These are phyloP conservation scores for Solanum pimpinellifolium DNA, from an alignment of 257 asterid species.

Conservation along the genomic window DNA sequence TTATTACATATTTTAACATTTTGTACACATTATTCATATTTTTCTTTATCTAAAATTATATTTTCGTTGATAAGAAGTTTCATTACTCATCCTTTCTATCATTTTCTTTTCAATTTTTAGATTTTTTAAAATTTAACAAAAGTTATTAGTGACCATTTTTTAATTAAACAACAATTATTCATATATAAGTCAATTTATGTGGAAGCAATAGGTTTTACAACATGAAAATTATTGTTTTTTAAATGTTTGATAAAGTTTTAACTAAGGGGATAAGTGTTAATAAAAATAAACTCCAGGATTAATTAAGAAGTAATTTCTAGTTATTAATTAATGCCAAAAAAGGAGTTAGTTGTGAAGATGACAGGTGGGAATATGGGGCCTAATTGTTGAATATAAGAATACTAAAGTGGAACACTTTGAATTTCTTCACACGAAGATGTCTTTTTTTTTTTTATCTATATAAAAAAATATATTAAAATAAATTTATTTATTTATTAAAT, in stretches of 20 bases:
- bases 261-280: background rate
- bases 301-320: background rate
- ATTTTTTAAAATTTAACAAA: background rate
- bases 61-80: background rate
- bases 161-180: background rate
- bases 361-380: background rate
- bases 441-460: too few relatives aligned
- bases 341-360: background rate
- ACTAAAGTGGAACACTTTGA: background rate
- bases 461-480: too few relatives aligned
- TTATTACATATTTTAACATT: too few relatives aligned
- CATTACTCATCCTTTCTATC: background rate
- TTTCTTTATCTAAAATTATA: fast-evolving
- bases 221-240: too few relatives aligned
- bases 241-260: background rate
- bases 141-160: background rate
- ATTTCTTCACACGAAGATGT: background rate
- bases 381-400: background rate
- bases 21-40: too few relatives aligned
- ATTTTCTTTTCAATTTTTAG: background rate
- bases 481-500: background rate
- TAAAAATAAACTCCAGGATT: background rate
- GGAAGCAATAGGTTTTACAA: background rate
- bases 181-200: background rate
- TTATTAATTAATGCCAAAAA: background rate